These are phyloP conservation scores for Silene vulgaris DNA, from an alignment of 179 eudicot genomes.

Conservation along the genomic window DNA sequence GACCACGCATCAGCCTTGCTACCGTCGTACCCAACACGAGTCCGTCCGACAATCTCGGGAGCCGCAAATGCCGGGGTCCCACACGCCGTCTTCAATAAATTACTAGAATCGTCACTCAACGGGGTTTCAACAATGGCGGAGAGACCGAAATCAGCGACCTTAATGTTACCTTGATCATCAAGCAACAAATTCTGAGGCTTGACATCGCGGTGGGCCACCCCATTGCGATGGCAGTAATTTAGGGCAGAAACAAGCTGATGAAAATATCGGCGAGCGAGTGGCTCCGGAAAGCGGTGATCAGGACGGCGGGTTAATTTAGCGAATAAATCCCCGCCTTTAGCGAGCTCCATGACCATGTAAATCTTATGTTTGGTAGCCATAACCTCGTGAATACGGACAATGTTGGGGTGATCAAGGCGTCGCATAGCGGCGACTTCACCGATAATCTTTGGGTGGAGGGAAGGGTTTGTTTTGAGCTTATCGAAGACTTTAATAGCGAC, in stretches of 20 bases:
- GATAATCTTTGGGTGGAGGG: conserved; percentile 29
- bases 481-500: conserved; percentile 42
- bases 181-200: too few species aligned
- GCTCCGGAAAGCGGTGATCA: conserved; percentile 35
- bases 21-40: conserved; percentile 38
- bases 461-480: conserved; percentile 24
- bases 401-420: conserved; percentile 31
- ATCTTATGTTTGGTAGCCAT: conserved; percentile 35
- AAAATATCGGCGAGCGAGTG: conserved; percentile 21
- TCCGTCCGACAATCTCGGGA: conserved; percentile 36
- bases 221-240: too few species aligned
- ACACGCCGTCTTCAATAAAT: conserved; percentile 34
- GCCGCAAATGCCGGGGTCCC: conserved; percentile 19
- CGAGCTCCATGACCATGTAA: conserved; percentile 41
- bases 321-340: conserved; percentile 38
- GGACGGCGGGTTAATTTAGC: conserved; percentile 27
- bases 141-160: too few species aligned
- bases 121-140: too few species aligned
- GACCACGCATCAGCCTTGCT: conserved; percentile 53
- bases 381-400: conserved; percentile 38
- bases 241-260: too few species aligned
- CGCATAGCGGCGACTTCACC: conserved; percentile 43
- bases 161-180: too few species aligned
- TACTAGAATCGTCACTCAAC: too few species aligned
- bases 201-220: too few species aligned